Base-by-base conservation (phyloP, 2,329 filamentous ascomycete genomes). In the Conoideocrella luteorostrata region DNA sequence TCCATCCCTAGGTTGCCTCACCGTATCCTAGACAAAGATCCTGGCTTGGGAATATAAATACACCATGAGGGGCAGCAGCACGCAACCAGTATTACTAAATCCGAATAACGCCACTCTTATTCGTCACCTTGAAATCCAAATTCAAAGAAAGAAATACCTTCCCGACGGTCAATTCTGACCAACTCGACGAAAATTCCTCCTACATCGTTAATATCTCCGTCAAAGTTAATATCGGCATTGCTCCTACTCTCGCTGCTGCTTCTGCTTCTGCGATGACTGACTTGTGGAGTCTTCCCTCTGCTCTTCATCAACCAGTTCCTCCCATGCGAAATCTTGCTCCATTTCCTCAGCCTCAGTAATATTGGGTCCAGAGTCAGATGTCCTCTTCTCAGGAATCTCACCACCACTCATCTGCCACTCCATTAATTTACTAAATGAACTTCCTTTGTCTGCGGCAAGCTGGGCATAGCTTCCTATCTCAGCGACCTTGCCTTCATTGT, bases 391-490 rank as follows among this genome's bases (percentile, higher is more conserved):
- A 1, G 71, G 63, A 7, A 72, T 58, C 44, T 95, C 88, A 7
- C 86, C 85, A 11, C 90, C 91, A 55, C 78, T 93, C 80, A 97
- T 86, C 68, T 98, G 93, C 90, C 90, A 97, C 66, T 97, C 91
- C 93, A 98, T 98, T 42, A 98, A 72, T 67, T 86, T 93, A 55
- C 83, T 91, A 60, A 98, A 98, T 2, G 90, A 88, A 41, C 91
- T 94, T 9, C 84, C 71, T 13, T 78, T 76, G 47, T 88, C 80
- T 5, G 77, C 72, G 41, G 83, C 86, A 18, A 98, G 76, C 50
- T 88, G 78, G 20, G 75, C 68, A 62, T 95, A 98, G 46, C 84
- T 85, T 45, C 93, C 93, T 50, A 86, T 86, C 63, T 98, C 91
- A 3, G 91, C 93, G 4, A 98, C 91, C 46, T 78, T 84, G 50